Conservation (phyloP, 2,329 filamentous ascomycete genomes). For the Exophiala calicioides region DNA sequence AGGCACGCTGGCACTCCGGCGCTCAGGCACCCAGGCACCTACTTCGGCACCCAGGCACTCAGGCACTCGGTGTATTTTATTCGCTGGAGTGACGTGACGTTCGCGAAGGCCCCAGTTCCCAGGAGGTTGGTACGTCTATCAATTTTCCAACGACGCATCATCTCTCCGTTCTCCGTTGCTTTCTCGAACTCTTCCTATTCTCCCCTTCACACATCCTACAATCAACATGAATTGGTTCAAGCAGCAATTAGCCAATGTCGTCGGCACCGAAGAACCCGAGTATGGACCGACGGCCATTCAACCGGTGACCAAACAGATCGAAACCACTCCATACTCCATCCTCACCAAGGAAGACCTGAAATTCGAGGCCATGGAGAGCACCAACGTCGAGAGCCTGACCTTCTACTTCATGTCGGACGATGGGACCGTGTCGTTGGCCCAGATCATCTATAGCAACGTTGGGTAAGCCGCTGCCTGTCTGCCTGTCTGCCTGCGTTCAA, state of each 20-base stretch:
- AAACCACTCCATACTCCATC: conserved; percentile 77
- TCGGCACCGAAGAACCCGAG: conserved; percentile 93
- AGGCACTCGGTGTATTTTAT: conserved; percentile 16
- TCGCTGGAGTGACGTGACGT: conserved; percentile 18
- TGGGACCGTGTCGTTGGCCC: conserved; percentile 74
- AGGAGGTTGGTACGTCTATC: too few species aligned
- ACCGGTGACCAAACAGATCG: conserved; percentile 78
- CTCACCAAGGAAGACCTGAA: conserved; percentile 74
- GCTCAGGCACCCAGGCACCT: background rate
- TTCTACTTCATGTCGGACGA: conserved; percentile 86
- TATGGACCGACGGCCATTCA: conserved; percentile 88
- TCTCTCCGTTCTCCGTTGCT: conserved; percentile 5
- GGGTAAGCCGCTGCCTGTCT: conserved; percentile 60
- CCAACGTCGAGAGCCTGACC: conserved; percentile 89
- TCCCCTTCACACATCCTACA: conserved; percentile 8
- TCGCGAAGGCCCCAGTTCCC: too few species aligned
- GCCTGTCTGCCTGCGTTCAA: conserved; percentile 1
- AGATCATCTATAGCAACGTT: conserved; percentile 98
- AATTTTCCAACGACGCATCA: conserved; percentile 10
- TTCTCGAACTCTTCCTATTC: background rate
- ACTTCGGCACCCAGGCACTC: too few species aligned
- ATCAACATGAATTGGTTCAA: conserved; percentile 94
- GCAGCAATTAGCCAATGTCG: conserved; percentile 76
- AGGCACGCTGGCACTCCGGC: background rate
- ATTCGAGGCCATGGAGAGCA: conserved; percentile 80